Base-by-base conservation (phyloP, 2,329 filamentous ascomycete genomes). In the Curvularia sp. region DNA sequence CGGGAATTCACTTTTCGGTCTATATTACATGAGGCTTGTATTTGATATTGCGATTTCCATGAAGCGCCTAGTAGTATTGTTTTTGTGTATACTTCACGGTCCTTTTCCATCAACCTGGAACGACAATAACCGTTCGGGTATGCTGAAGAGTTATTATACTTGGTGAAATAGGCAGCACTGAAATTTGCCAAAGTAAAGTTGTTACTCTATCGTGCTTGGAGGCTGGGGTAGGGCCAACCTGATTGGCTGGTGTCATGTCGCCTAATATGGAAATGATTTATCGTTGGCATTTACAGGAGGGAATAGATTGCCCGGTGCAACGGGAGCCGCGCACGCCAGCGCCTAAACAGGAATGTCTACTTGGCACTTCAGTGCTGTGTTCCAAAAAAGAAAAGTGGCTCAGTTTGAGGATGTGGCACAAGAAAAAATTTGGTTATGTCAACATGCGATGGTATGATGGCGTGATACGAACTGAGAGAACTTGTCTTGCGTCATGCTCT, bases 221-320 rank as follows among this genome's bases (percentile, higher is more conserved):
- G 39, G 41, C 20, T 50, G 26, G 43, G 47, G 24, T 22, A 18
- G 13, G 9, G 35, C 5, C 24, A 8, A 33, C 59, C 47, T 67
- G 61, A 67, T 71, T 72, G 70, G 69, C 55, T 46, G 55, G 20
- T 46, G 26, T 20, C 5, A 41, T 26, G 39, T 33, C 20, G 51
- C 51, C 63, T 65, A 70, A 71, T 71, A 38, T 72, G 60, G 57
- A 60, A 49, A 49, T 68, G 58, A 61, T 66, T 64, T 66, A 60
- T 43, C 22, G 22, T 28, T 44, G 22, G 42, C 42, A 43, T 30
- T 41, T 49, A 55, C 53, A 47, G 58, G 49, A 50, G 28, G 54
- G 22, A 43, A 49, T 53, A 58, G 26, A 62, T 56, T 58, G 55
- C 49, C 66, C 46, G 63, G 60, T 62, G 48, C 58, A 49, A 41